Percentiles rank a stretch among this genome's conserved stretches.
Evolutionary conservation across 1,139 yeast genomes (phyloP).

Genomic region (Arxiozyma slooffiae): DNA sequence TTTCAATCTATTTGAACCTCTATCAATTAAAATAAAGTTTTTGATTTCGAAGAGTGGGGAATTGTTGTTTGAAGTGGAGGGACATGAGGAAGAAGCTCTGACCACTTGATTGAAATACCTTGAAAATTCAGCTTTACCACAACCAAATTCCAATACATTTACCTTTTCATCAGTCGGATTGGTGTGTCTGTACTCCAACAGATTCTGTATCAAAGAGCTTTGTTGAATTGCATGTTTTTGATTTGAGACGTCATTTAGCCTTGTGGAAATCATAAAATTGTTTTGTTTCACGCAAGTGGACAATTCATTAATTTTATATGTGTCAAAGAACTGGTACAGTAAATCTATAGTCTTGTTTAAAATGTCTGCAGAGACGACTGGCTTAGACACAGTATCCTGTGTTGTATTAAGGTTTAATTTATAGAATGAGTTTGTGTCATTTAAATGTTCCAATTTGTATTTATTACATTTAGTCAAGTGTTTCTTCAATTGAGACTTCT

Average conservation of each 20-base stretch:
- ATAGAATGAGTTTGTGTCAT: conserved; percentile 30
- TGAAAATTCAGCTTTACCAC: conserved; percentile 80
- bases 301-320: conserved; percentile 16
- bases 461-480: conserved; percentile 61
- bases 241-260: conserved; percentile 40
- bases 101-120: conserved; percentile 42
- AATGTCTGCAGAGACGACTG: neutral
- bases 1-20: conserved; percentile 72
- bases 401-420: conserved; percentile 16
- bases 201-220: conserved; percentile 65
- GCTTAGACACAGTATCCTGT: neutral
- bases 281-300: conserved; percentile 22
- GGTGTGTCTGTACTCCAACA: conserved; percentile 30
- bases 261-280: conserved; percentile 27
- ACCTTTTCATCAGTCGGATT: conserved; percentile 32
- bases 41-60: conserved; percentile 2
- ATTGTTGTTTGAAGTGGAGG: conserved; percentile 1
- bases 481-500: conserved; percentile 45
- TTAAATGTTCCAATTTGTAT: conserved; percentile 33
- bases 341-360: neutral
- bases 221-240: conserved; percentile 79
- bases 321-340: conserved; percentile 25
- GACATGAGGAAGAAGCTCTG: neutral
- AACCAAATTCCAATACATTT: conserved; percentile 70
- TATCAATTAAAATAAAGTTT: conserved; percentile 56